phyloP scores from a whole-genome alignment of 306 rosid species.

The Gynostemma pentaphyllum region DNA sequence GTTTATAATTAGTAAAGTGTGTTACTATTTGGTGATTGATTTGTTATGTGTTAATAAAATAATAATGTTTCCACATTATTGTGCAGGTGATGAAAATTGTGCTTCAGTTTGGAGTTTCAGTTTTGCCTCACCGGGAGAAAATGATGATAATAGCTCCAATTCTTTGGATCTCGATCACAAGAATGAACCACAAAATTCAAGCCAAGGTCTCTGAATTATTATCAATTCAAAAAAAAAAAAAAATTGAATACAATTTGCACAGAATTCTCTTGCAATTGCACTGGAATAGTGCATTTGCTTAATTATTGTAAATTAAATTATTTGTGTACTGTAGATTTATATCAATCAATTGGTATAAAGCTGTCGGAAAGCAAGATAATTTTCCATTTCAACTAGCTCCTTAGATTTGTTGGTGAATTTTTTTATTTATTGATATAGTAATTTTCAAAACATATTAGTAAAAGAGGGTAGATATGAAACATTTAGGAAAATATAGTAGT shows the following conservation, averaged over 20 bases:
- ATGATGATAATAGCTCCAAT: slow-evolving; percentile 2
- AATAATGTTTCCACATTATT: slow-evolving; percentile 9
- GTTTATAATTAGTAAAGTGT: neutral
- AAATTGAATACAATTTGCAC: too few relatives aligned
- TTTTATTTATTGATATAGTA: too few relatives aligned
- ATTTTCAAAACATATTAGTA: too few relatives aligned
- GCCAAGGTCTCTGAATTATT: slow-evolving; percentile 20
- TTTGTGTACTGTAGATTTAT: too few relatives aligned
- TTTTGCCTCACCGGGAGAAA: slow-evolving; percentile 33
- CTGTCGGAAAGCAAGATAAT: too few relatives aligned
- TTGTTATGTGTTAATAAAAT: neutral
- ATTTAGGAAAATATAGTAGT: too few relatives aligned
- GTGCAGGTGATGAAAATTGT: slow-evolving; percentile 66
- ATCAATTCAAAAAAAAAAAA: too few relatives aligned
- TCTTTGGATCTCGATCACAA: neutral
- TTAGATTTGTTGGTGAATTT: too few relatives aligned
- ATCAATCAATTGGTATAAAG: too few relatives aligned
- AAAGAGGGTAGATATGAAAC: too few relatives aligned
- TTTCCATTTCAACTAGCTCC: too few relatives aligned
- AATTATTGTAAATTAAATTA: too few relatives aligned
- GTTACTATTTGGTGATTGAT: neutral
- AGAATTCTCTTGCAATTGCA: neutral
- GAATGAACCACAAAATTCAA: slow-evolving; percentile 1
- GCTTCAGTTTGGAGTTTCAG: slow-evolving; percentile 80
- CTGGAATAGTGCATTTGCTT: neutral